phyloP scores from a whole-genome alignment of 2,329 filamentous ascomycete species.

The Fusarium sp. region DNA sequence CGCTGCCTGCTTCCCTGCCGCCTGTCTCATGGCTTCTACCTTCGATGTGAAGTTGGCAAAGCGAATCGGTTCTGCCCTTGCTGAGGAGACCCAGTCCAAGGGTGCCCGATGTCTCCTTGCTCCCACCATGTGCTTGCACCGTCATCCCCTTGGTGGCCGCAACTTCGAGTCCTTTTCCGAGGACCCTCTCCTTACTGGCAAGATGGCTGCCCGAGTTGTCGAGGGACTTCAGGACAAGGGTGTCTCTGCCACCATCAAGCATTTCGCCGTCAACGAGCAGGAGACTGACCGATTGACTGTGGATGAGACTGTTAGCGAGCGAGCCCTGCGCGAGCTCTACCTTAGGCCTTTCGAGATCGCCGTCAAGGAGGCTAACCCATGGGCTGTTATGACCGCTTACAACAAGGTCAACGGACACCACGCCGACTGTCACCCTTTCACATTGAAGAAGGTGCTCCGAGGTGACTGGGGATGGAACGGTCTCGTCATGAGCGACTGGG shows the following conservation, averaged over 20 bases:
- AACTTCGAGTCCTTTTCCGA: conserved; percentile 44
- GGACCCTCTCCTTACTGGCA: conserved; percentile 41
- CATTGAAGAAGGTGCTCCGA: conserved; percentile 50
- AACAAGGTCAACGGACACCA: conserved; percentile 53
- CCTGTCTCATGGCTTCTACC: conserved; percentile 62
- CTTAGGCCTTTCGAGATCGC: conserved; percentile 53
- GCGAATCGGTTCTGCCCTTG: conserved; percentile 65
- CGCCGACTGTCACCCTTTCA: conserved; percentile 43
- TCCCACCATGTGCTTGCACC: conserved; percentile 44
- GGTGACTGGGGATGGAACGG: conserved; percentile 55
- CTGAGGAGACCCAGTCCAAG: conserved; percentile 63
- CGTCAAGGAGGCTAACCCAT: conserved; percentile 51
- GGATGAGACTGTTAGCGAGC: conserved; percentile 41
- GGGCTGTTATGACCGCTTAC: conserved; percentile 49
- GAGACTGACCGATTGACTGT: conserved; percentile 43
- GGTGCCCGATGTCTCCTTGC: conserved; percentile 71
- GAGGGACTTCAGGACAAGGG: conserved; percentile 52
- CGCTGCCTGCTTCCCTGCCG: conserved; percentile 44
- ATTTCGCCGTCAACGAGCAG: conserved; percentile 55
- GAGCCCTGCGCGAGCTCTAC: conserved; percentile 43
- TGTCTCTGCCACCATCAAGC: conserved; percentile 54
- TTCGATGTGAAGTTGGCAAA: conserved; percentile 67
- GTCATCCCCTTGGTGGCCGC: conserved; percentile 42
- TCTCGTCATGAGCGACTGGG: conserved; percentile 52
- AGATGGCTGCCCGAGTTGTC: conserved; percentile 44